These are phyloP conservation scores for Sarocladium oryzae DNA, from an alignment of 2,329 filamentous ascomycete species.

Conservation along the genomic window DNA sequence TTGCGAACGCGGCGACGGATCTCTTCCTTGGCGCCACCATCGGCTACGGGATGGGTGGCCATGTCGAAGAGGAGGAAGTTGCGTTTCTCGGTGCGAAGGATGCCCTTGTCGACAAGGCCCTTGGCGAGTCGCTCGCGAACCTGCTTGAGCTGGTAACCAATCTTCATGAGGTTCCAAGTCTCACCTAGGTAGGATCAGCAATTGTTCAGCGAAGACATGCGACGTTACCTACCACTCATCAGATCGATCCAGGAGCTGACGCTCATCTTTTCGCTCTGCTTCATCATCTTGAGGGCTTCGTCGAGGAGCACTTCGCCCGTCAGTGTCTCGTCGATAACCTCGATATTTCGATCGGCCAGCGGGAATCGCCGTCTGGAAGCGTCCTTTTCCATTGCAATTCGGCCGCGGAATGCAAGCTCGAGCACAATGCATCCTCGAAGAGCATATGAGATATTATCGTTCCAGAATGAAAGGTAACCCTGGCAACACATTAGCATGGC, in stretches of 20 bases:
- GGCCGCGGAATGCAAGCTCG: slow-evolving; percentile 90
- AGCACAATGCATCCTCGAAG: slow-evolving; percentile 97
- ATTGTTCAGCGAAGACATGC: slow-evolving; percentile 2
- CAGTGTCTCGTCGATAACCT: slow-evolving; percentile 93
- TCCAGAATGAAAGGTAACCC: slow-evolving; percentile 99
- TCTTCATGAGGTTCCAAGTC: slow-evolving; percentile 99
- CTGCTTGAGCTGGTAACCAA: slow-evolving; percentile 98
- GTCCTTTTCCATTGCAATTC: slow-evolving; percentile 98
- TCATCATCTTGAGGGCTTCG: slow-evolving; percentile 99
- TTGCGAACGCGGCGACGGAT: slow-evolving; percentile 88
- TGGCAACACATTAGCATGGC: slow-evolving; percentile 27
- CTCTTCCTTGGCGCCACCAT: slow-evolving; percentile 95
- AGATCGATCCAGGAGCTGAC: slow-evolving; percentile 98
- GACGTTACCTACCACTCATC: slow-evolving; percentile 75
- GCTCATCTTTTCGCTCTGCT: slow-evolving; percentile 99
- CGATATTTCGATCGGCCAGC: slow-evolving; percentile 86
- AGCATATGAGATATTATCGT: slow-evolving; percentile 99
- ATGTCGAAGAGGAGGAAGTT: slow-evolving; percentile 99
- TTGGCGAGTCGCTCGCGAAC: slow-evolving; percentile 96
- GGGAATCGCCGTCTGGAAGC: slow-evolving; percentile 86
- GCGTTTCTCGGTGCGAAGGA: slow-evolving; percentile 95
- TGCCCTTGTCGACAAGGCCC: slow-evolving; percentile 96
- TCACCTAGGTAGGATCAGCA: slow-evolving; percentile 58
- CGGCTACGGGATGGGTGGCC: slow-evolving; percentile 96
- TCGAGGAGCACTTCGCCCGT: slow-evolving; percentile 96